Percentiles rank a stretch among this genome's conserved stretches.
Conservation (phyloP, 139 green algal species). For the Desmodesmus armatus region DNA sequence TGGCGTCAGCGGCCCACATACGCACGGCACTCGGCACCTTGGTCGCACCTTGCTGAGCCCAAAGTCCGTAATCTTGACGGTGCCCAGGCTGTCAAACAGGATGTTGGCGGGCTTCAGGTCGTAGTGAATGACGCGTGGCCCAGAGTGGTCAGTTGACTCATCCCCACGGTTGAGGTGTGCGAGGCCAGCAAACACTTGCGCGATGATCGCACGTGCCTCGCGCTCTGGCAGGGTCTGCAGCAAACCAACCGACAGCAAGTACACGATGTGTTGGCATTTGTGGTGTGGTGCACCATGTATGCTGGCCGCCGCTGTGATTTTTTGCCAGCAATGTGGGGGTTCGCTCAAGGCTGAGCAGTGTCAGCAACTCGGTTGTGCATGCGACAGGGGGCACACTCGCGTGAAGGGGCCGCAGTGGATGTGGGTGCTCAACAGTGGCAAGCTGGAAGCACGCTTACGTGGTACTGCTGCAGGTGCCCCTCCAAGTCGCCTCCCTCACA, state of each 20-base stretch:
- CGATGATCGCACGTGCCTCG: conserved; percentile 84
- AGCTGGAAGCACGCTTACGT: conserved; percentile 12
- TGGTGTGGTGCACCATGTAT: no score
- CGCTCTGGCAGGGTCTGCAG: conserved; percentile 87
- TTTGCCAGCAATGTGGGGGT: no score
- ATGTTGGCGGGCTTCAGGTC: conserved; percentile 97
- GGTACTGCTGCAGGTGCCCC: conserved; percentile 69
- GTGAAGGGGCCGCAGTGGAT: not conserved
- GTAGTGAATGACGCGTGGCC: conserved; percentile 91
- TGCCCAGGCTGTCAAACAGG: conserved; percentile 88
- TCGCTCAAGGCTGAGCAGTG: no score
- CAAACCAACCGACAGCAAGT: no score
- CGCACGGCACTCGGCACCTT: no score
- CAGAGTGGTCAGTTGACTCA: not conserved
- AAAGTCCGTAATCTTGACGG: conserved; percentile 97
- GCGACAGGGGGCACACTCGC: not conserved
- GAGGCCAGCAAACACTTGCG: conserved; percentile 63
- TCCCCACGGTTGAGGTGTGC: conserved; percentile 53
- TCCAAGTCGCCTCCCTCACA: conserved; percentile 91
- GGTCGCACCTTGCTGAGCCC: conserved; percentile 90
- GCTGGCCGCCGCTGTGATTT: no score
- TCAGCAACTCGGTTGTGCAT: no score
- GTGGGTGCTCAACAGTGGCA: not conserved
- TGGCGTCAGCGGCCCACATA: no score
- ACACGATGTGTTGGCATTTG: no score